phyloP scores from a whole-genome alignment of 2,329 filamentous ascomycete species.

The Pyrenochaeta sp. region DNA sequence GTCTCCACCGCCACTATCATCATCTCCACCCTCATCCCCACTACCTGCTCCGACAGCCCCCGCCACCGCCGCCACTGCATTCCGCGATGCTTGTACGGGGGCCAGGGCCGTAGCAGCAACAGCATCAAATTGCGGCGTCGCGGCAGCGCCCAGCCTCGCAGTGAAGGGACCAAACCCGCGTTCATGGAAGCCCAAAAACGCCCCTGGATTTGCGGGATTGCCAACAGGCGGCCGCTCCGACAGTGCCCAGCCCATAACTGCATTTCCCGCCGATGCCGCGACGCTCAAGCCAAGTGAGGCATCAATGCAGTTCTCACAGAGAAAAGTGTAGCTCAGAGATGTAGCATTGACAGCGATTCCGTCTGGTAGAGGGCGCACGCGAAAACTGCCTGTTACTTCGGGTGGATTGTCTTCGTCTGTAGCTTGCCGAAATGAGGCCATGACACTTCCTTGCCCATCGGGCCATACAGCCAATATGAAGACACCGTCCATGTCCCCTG shows the following conservation, averaged over 20 bases:
- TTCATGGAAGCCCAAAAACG: slow-evolving; percentile 19
- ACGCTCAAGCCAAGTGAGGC: slow-evolving; percentile 7
- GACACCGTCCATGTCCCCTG: slow-evolving; percentile 28
- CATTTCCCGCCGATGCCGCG: slow-evolving; percentile 10
- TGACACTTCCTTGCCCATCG: slow-evolving; percentile 19
- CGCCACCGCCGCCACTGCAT: slow-evolving; percentile 1
- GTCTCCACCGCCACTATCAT: slow-evolving; percentile 4
- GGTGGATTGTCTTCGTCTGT: slow-evolving; percentile 24
- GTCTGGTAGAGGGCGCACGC: slow-evolving; percentile 5
- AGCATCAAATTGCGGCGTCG: slow-evolving; percentile 8
- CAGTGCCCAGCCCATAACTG: slow-evolving; percentile 23
- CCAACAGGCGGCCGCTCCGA: slow-evolving; percentile 10
- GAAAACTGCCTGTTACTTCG: slow-evolving; percentile 18
- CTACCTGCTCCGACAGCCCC: slow-evolving; percentile 6
- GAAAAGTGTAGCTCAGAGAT: slow-evolving; percentile 21
- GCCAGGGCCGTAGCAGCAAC: slow-evolving; percentile 8
- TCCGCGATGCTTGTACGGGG: slow-evolving; percentile 3
- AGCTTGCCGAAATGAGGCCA: slow-evolving; percentile 24
- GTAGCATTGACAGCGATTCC: slow-evolving; percentile 17
- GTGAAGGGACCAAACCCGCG: slow-evolving; percentile 12
- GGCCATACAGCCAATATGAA: slow-evolving; percentile 29
- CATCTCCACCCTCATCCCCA: slow-evolving; percentile 8
- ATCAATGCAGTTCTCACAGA: slow-evolving; percentile 23
- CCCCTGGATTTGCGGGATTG: slow-evolving; percentile 10
- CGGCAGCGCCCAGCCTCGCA: slow-evolving; percentile 7